Base-by-base conservation (phyloP, 1,139 yeast species). In the Suhomyces anneliseae region DNA sequence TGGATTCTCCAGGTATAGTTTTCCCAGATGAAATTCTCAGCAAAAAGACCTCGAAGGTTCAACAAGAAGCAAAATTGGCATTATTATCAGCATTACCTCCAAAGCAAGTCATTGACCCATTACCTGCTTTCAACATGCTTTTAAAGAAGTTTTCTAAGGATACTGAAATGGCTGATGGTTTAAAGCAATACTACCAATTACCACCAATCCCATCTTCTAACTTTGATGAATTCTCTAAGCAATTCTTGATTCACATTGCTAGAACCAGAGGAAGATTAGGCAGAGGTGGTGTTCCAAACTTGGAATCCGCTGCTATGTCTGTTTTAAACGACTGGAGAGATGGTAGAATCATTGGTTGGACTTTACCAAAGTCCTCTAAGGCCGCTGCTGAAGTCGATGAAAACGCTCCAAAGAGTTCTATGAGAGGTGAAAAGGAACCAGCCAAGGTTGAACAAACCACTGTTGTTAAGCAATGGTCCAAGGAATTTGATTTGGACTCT, bases 1-100 rank as follows among this genome's bases (percentile, higher is more conserved):
- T 93, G 62, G 99, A 93, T 67, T 90, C 97, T 43, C 99, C 99
- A 43, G 99, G 99, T 64, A 93, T 93, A 54, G 97, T 95, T 37
- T 93, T 93, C 82, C 98, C 99, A 40, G 83, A 85, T 51, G 78
- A 72, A 53, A 78, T 79, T 51, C 60, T 69, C 44, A 70, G 69
- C 58, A 79, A 74, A 60, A 71, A 70, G 56, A 70, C 70, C 60
- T 69, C 74, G 59, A 85, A 74, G 62, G 67, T 74, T 24, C 89
- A 85, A 52, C 90, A 86, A 66, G 89, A 88, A 62, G 96, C 98
- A 14, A 89, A 93, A 59, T 78, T 93, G 56, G 90, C 95, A 8
- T 76, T 93, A 51, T 74, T 93, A 54, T 90, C 90, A 54, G 98
- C 98, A 8, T 70, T 95, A 48, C 97, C 98, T 33, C 90, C 95